These are phyloP conservation scores for Astragalus glycyphyllos DNA, from an alignment of 306 rosid species.

Conservation along the genomic window DNA sequence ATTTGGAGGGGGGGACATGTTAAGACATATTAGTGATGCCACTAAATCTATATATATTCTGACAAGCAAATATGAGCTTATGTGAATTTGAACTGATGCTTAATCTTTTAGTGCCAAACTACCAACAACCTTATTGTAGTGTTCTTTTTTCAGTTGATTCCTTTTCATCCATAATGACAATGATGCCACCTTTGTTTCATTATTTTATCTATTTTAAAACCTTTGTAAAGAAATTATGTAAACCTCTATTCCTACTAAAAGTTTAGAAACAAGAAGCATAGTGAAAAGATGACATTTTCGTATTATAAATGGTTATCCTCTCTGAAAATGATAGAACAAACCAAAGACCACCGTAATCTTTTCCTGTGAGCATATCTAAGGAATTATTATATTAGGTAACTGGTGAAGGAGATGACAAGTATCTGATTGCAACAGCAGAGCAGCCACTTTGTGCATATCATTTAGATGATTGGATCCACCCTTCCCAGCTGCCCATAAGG, in stretches of 20 bases:
- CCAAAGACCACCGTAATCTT: not conserved
- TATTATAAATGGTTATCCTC: not conserved
- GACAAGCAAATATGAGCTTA: not conserved
- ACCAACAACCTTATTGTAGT: not conserved
- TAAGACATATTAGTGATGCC: slow-evolving; percentile 7
- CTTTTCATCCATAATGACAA: slow-evolving; percentile 1
- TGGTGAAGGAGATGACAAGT: slow-evolving; percentile 99
- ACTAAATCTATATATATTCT: not conserved
- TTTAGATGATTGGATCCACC: slow-evolving; percentile 95
- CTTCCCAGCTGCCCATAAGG: slow-evolving; percentile 89
- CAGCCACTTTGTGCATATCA: slow-evolving; percentile 95
- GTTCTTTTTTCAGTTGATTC: slow-evolving; percentile 1
- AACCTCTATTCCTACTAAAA: slow-evolving; percentile 3
- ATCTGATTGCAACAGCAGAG: slow-evolving; percentile 96
- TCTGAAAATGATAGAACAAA: not conserved
- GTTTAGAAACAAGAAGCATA: not conserved
- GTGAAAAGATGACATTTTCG: slow-evolving; percentile 5
- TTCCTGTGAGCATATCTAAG: slow-evolving; percentile 32
- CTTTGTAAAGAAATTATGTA: not conserved
- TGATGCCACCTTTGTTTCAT: slow-evolving; percentile 1
- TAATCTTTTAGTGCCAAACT: slow-evolving; percentile 18
- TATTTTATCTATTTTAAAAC: slow-evolving; percentile 10
- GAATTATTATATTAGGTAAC: slow-evolving; percentile 63
- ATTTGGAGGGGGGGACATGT: slow-evolving; percentile 2
- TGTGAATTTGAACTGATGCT: not conserved